Percentiles rank a stretch among this genome's conserved stretches.
These are phyloP conservation scores for Podospora pseudopauciseta DNA, from an alignment of 495 filamentous ascomycete genomes.

Conservation along the genomic window DNA sequence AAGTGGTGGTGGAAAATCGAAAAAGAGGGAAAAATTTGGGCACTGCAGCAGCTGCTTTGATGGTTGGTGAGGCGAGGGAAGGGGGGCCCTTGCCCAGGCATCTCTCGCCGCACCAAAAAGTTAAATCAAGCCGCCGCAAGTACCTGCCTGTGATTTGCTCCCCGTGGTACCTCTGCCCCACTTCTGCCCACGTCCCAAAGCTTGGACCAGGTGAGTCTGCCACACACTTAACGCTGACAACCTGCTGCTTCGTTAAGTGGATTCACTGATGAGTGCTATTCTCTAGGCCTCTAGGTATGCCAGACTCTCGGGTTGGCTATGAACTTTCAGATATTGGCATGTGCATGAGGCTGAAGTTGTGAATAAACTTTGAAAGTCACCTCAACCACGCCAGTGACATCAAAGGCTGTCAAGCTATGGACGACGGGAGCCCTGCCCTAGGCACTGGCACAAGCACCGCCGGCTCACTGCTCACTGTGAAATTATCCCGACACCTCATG, in stretches of 20 bases:
- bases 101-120: constrained; percentile 5
- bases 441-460: not conserved
- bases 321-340: too few species aligned
- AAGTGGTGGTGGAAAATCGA: constrained; percentile 27
- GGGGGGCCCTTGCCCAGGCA: constrained; percentile 10
- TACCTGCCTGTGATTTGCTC: not conserved
- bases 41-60: constrained; percentile 14
- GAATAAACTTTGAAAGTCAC: not conserved
- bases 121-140: not conserved
- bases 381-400: not conserved
- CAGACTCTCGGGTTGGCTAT: too few species aligned
- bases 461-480: not conserved
- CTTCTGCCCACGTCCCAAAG: not conserved
- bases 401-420: not conserved
- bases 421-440: not conserved
- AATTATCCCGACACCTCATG: not conserved
- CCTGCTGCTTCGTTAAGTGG: not conserved
- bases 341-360: too few species aligned
- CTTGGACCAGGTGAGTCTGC: not conserved
- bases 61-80: constrained; percentile 19
- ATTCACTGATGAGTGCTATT: not conserved
- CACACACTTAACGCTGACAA: not conserved
- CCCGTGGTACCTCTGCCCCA: not conserved
- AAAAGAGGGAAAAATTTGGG: constrained; percentile 25
- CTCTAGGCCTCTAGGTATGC: too few species aligned